Evolutionary conservation across 2,329 filamentous ascomycete species (phyloP).

Genomic region (Trichoderma pleuroti): DNA sequence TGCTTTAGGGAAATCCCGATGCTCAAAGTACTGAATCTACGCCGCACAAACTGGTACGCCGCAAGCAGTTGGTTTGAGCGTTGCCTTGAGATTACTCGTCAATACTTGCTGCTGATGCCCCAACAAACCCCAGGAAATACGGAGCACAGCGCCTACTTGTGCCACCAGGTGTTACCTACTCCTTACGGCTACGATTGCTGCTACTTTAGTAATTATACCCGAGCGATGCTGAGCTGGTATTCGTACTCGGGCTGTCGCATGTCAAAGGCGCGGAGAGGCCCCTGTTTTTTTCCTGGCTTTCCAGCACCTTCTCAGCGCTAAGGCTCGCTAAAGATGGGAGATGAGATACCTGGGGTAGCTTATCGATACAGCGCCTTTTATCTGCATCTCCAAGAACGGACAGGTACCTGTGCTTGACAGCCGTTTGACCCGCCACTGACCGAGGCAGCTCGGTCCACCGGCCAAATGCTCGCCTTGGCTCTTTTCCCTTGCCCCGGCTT

Average conservation of each 20-base stretch:
- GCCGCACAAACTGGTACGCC: conserved; percentile 21
- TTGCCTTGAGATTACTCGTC: background rate
- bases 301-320: conserved; percentile 10
- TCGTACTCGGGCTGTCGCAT: conserved; percentile 14
- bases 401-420: background rate
- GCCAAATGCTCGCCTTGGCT: background rate
- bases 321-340: background rate
- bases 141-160: background rate
- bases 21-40: conserved; percentile 20
- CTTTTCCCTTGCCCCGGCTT: conserved; percentile 6
- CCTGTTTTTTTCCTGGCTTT: conserved; percentile 1
- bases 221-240: background rate
- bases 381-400: background rate
- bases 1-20: conserved; percentile 1
- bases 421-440: conserved; percentile 6
- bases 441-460: conserved; percentile 13
- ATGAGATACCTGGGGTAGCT: conserved; percentile 1
- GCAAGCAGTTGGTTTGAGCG: conserved; percentile 6
- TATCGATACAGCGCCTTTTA: background rate
- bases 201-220: background rate
- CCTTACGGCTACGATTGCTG: background rate
- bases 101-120: background rate
- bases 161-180: background rate
- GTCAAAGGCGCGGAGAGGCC: background rate
- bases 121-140: background rate